Conservation (phyloP, 768 basidiomycete genomes). For the Pisolithus marmoratus region DNA sequence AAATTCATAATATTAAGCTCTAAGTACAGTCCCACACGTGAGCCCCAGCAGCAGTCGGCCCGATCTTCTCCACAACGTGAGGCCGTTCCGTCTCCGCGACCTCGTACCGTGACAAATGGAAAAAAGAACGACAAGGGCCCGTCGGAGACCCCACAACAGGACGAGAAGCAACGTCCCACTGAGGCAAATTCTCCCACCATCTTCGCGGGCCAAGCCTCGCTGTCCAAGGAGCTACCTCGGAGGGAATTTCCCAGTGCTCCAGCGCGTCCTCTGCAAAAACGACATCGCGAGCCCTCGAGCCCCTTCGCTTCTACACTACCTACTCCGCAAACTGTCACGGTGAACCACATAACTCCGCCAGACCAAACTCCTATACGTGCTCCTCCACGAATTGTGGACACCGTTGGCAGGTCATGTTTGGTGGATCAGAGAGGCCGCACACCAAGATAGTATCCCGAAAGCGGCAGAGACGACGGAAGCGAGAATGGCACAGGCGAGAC, state of each 20-base stretch:
- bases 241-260: neutral
- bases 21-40: too few species aligned
- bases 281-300: conserved; percentile 8
- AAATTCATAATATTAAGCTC: too few species aligned
- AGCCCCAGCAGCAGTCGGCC: too few species aligned
- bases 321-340: conserved; percentile 4
- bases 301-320: conserved; percentile 13
- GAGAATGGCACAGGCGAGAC: neutral
- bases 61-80: too few species aligned
- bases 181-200: too few species aligned
- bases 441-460: neutral
- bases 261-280: conserved; percentile 6
- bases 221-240: too few species aligned
- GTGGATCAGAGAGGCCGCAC: conserved; percentile 14
- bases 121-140: too few species aligned
- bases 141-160: too few species aligned
- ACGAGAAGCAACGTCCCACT: too few species aligned
- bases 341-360: neutral
- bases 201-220: too few species aligned
- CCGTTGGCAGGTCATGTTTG: conserved; percentile 12
- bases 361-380: conserved; percentile 4
- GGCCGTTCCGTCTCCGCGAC: too few species aligned
- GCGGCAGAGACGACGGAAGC: neutral
- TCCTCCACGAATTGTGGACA: conserved; percentile 18
- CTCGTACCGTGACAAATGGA: too few species aligned